Conservation (phyloP, 2,329 filamentous ascomycete species). For the Trichoderma brevicompactum region DNA sequence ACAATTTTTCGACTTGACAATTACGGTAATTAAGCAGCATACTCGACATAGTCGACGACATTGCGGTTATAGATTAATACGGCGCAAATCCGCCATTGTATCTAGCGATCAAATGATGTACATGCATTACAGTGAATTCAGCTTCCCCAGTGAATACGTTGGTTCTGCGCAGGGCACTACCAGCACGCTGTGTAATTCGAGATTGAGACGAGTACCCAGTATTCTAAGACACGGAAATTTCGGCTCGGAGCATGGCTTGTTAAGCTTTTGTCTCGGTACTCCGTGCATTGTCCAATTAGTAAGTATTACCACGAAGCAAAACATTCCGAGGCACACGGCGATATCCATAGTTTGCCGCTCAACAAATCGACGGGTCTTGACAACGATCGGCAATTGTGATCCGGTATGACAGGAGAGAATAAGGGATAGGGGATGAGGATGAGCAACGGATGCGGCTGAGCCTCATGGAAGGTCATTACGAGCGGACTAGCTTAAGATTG, state of each 20-base stretch:
- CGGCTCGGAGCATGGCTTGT: neutral
- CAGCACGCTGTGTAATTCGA: too few species aligned
- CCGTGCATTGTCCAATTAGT: neutral
- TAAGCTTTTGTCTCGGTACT: slow-evolving; percentile 7
- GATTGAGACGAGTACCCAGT: neutral
- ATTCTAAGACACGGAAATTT: neutral
- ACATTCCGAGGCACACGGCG: neutral
- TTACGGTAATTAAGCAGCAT: slow-evolving; percentile 16
- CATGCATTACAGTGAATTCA: neutral
- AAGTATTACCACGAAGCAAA: neutral
- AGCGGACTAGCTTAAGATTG: neutral
- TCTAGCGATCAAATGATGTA: slow-evolving; percentile 19
- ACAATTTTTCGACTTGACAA: slow-evolving; percentile 12
- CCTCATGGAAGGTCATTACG: slow-evolving; percentile 9
- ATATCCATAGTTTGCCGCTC: neutral
- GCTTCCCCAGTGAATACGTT: neutral
- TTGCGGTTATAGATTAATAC: slow-evolving; percentile 29
- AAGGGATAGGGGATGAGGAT: neutral
- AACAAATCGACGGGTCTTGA: neutral
- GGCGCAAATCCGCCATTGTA: slow-evolving; percentile 15
- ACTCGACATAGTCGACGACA: slow-evolving; percentile 17
- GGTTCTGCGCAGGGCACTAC: too few species aligned
- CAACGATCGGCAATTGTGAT: neutral
- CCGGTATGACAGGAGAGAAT: neutral
- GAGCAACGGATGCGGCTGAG: neutral